Conservation (phyloP, 1,284 basidiomycete genomes). For the Cutaneotrichosporon dermatis region DNA sequence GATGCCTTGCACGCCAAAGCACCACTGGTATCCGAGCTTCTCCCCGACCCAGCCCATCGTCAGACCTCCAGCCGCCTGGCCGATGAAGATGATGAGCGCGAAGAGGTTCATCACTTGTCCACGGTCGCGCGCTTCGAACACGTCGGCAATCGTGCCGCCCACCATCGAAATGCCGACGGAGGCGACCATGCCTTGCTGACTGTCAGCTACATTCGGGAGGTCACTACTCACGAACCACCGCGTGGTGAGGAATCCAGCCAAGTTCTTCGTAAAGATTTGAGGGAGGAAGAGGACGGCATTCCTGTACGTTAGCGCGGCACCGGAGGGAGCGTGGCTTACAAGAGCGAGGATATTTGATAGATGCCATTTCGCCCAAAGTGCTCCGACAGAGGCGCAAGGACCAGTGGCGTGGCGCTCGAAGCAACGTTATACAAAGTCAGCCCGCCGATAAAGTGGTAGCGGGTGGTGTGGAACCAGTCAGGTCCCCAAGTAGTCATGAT, state of each 20-base stretch:
- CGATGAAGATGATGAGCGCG: slow-evolving; percentile 43
- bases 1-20: slow-evolving; percentile 39
- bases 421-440: slow-evolving; percentile 30
- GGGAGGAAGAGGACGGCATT: slow-evolving; percentile 41
- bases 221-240: slow-evolving; percentile 31
- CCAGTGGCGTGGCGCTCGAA: slow-evolving; percentile 36
- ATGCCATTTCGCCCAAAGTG: slow-evolving; percentile 37
- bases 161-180: slow-evolving; percentile 44
- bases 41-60: slow-evolving; percentile 33
- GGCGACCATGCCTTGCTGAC: slow-evolving; percentile 33
- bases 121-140: slow-evolving; percentile 40
- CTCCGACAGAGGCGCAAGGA: slow-evolving; percentile 42
- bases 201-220: neutral
- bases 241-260: slow-evolving; percentile 36
- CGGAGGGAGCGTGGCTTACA: neutral
- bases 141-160: slow-evolving; percentile 46
- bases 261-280: slow-evolving; percentile 35
- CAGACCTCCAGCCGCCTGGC: slow-evolving; percentile 27
- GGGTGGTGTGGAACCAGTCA: slow-evolving; percentile 24
- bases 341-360: slow-evolving; percentile 30
- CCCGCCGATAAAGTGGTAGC: slow-evolving; percentile 24
- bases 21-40: slow-evolving; percentile 34
- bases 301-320: neutral
- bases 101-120: slow-evolving; percentile 51
- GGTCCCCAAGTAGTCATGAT: slow-evolving; percentile 28